A percentile compares a stretch with the other conserved stretches of the same genome.
Evolutionary conservation across 441 rosid species (phyloP).

Genomic region (Mallotus japonicus): DNA sequence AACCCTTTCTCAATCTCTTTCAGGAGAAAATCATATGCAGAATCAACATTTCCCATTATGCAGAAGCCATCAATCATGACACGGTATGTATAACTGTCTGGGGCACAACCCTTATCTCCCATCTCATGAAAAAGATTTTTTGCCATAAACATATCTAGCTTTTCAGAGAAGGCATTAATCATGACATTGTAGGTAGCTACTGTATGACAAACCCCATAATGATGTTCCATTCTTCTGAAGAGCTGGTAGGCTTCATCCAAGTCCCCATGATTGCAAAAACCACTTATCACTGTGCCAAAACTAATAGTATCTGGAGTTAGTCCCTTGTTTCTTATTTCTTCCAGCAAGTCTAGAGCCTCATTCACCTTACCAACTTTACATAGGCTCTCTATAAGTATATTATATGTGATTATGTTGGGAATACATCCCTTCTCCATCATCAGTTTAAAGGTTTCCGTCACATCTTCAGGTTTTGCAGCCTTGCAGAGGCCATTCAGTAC

Average conservation of each 20-base stretch:
- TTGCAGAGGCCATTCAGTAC: slow-evolving; percentile 91
- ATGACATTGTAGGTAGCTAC: slow-evolving; percentile 72
- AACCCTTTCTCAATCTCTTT: slow-evolving; percentile 61
- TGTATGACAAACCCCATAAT: slow-evolving; percentile 49
- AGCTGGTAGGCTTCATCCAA: slow-evolving; percentile 62
- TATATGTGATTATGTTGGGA: slow-evolving; percentile 78
- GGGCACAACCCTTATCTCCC: slow-evolving; percentile 50
- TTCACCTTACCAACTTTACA: slow-evolving; percentile 64
- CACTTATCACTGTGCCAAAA: slow-evolving; percentile 65
- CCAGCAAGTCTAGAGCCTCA: slow-evolving; percentile 63
- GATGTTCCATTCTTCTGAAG: slow-evolving; percentile 57
- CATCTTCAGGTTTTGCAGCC: slow-evolving; percentile 69
- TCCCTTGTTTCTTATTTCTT: slow-evolving; percentile 53
- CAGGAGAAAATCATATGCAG: slow-evolving; percentile 55
- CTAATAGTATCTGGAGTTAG: slow-evolving; percentile 63
- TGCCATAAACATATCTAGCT: slow-evolving; percentile 59
- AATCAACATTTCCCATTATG: slow-evolving; percentile 61
- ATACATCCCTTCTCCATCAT: slow-evolving; percentile 70
- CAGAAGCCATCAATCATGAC: slow-evolving; percentile 85
- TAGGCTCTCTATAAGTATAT: slow-evolving; percentile 76
- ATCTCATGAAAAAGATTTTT: slow-evolving; percentile 69
- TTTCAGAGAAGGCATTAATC: slow-evolving; percentile 65
- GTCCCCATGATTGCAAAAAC: slow-evolving; percentile 63
- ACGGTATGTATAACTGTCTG: slow-evolving; percentile 72
- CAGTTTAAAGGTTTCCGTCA: slow-evolving; percentile 64